Percentiles rank a stretch among this genome's conserved stretches.
Evolutionary conservation across 805 yeast species (phyloP).

Genomic region (Teunomyces pallodes): DNA sequence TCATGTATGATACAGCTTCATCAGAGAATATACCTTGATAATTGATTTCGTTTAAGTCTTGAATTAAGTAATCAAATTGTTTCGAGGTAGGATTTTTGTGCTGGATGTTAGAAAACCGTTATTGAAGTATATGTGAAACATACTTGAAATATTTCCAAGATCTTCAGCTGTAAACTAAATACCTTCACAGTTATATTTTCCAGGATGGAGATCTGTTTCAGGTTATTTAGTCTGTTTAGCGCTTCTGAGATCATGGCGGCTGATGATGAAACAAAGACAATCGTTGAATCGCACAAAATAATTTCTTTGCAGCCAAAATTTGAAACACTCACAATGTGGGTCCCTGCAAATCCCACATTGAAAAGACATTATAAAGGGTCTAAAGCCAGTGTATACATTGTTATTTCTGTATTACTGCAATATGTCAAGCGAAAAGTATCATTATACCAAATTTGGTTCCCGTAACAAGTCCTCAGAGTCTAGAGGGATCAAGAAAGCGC

Average conservation of each 20-base stretch:
- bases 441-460: slow-evolving; percentile 20
- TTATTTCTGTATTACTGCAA: background rate
- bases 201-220: background rate
- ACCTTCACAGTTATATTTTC: background rate
- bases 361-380: background rate
- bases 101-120: background rate
- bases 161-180: background rate
- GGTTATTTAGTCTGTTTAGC: background rate
- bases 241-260: background rate
- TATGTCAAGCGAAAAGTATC: slow-evolving; percentile 9
- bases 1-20: background rate
- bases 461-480: slow-evolving; percentile 1
- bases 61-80: background rate
- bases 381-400: too few relatives aligned
- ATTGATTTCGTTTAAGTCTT: background rate
- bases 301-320: slow-evolving; percentile 1
- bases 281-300: background rate
- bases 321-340: background rate
- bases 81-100: background rate
- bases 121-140: too few relatives aligned
- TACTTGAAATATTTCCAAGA: background rate
- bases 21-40: background rate
- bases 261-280: background rate
- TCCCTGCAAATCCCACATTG: background rate
- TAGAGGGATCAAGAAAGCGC: background rate